Evolutionary conservation across 495 filamentous ascomycete genomes (phyloP).

Genomic region (Cercophora newfieldiana): DNA sequence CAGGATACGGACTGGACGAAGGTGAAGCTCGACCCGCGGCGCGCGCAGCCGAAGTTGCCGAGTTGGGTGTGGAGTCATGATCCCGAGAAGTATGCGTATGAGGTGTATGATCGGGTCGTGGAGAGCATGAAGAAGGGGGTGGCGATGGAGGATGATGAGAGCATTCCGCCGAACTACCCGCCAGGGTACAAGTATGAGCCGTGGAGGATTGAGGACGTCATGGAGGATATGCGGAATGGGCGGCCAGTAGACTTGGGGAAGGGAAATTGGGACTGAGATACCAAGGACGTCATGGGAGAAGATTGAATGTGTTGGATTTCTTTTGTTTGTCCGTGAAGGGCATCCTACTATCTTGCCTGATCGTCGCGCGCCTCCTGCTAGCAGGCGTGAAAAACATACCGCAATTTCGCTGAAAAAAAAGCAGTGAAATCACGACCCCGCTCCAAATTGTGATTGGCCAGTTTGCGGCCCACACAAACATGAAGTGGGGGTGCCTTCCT

Average conservation of each 20-base stretch:
- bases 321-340: too few species aligned
- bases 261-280: conserved; percentile 44
- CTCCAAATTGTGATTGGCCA: too few species aligned
- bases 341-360: too few species aligned
- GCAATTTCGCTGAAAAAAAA: too few species aligned
- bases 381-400: too few species aligned
- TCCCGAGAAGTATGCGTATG: conserved; percentile 56
- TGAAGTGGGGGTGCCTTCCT: too few species aligned
- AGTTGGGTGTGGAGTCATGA: conserved; percentile 59
- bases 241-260: conserved; percentile 38
- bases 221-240: conserved; percentile 38
- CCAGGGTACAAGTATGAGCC: conserved; percentile 47
- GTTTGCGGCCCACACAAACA: too few species aligned
- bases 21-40: conserved; percentile 52
- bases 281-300: too few species aligned
- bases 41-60: conserved; percentile 50
- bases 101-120: conserved; percentile 50
- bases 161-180: conserved; percentile 45
- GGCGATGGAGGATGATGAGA: conserved; percentile 40
- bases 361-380: too few species aligned
- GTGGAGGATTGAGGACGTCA: conserved; percentile 49
- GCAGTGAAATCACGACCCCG: too few species aligned
- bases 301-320: too few species aligned
- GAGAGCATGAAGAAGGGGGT: conserved; percentile 41
- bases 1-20: conserved; percentile 61